Evolutionary conservation across 148 eudicot species (phyloP).

Genomic region (Rhododendron simsii): DNA sequence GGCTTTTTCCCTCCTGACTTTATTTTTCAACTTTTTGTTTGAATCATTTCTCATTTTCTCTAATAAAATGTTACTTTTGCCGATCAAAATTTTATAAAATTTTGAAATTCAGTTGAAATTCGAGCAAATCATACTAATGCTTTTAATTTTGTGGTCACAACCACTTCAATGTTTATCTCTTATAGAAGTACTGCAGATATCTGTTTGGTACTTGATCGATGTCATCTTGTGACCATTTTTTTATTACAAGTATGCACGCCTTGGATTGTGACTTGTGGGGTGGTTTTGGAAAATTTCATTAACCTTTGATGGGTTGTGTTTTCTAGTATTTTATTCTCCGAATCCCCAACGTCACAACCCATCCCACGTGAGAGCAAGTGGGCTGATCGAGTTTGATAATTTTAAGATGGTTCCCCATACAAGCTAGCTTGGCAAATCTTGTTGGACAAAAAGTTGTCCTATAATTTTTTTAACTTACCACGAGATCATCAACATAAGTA

Average conservation of each 20-base stretch:
- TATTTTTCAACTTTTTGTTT: no score
- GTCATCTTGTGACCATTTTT: neutral
- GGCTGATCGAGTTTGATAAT: neutral
- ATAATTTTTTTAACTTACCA: neutral
- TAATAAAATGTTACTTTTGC: no score
- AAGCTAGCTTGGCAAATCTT: neutral
- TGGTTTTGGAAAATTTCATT: neutral
- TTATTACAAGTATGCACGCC: neutral
- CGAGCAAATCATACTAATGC: no score
- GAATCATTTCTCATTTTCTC: no score
- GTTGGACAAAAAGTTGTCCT: neutral
- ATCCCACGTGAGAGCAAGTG: neutral
- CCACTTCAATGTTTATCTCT: neutral
- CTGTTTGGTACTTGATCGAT: neutral
- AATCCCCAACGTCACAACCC: neutral
- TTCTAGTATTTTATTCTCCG: neutral
- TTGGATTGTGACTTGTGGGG: neutral
- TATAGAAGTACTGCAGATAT: neutral
- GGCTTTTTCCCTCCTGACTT: fast-evolving
- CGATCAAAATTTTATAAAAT: no score
- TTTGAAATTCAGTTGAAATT: no score
- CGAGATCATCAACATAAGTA: neutral
- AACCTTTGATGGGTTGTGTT: neutral
- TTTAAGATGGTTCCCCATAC: neutral
- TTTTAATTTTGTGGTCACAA: neutral